Conservation (phyloP, 1,139 yeast species). For the Kodamaea alishanica region DNA sequence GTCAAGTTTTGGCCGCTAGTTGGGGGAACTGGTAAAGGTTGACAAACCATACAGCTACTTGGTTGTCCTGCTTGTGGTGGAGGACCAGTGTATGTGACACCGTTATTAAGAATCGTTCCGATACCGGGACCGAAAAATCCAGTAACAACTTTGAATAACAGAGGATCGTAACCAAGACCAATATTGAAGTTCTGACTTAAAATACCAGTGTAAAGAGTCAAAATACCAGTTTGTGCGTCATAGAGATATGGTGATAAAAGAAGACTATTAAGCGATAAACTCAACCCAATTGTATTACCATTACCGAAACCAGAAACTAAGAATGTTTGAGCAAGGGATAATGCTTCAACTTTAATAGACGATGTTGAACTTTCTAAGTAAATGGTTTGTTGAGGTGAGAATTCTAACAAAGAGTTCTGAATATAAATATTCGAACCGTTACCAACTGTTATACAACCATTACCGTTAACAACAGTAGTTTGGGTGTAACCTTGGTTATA, state of each 20-base stretch:
- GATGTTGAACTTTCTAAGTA: conserved; percentile 13
- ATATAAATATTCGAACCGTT: conserved; percentile 8
- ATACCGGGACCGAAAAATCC: conserved; percentile 14
- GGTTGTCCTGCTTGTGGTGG: conserved; percentile 17
- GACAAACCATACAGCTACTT: conserved; percentile 11
- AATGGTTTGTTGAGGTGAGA: conserved; percentile 13
- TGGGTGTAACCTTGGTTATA: conserved; percentile 12
- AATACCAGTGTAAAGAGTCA: conserved; percentile 10
- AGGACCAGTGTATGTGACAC: conserved; percentile 16
- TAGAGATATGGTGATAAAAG: conserved; percentile 9
- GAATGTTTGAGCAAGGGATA: conserved; percentile 19
- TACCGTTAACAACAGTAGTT: conserved; percentile 12
- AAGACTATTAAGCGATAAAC: conserved; percentile 11
- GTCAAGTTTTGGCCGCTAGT: background rate
- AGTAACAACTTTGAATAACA: conserved; percentile 12
- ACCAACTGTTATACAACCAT: conserved; percentile 16
- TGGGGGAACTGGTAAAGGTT: conserved; percentile 10
- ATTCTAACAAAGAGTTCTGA: conserved; percentile 8
- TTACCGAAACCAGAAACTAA: conserved; percentile 30
- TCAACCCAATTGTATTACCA: conserved; percentile 26
- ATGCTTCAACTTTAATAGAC: conserved; percentile 11
- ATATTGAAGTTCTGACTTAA: conserved; percentile 14
- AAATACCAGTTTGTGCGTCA: conserved; percentile 15
- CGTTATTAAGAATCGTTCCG: conserved; percentile 11
- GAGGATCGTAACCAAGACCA: conserved; percentile 21